These are phyloP conservation scores for Quercus aquifolioides DNA, from an alignment of 306 rosid species.

Conservation along the genomic window DNA sequence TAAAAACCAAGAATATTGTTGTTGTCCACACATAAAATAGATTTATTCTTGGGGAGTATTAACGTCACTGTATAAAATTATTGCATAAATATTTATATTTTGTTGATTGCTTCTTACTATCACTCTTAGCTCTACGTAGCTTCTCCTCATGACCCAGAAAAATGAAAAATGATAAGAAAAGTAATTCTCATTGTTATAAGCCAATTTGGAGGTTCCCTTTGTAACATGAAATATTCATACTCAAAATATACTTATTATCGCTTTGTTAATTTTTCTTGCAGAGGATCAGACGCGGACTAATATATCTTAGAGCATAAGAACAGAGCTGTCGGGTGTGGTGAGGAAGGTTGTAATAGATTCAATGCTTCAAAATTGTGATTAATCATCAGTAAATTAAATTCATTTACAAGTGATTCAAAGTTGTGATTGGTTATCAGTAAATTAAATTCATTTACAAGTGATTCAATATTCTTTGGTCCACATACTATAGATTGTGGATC, in stretches of 20 bases:
- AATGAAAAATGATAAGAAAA: neutral
- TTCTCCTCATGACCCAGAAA: neutral
- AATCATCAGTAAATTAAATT: constrained; percentile 30
- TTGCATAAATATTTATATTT: neutral
- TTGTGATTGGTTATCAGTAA: constrained; percentile 4
- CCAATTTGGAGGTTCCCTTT: neutral
- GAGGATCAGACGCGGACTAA: constrained; percentile 82
- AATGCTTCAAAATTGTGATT: constrained; percentile 6
- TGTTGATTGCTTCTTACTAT: neutral
- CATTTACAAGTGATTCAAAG: constrained; percentile 30
- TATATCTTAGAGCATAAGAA: constrained; percentile 61
- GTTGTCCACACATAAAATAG: neutral
- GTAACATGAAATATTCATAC: neutral
- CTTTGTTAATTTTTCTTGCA: constrained; percentile 15
- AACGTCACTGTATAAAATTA: neutral
- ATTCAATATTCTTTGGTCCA: constrained; percentile 60
- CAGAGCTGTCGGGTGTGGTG: constrained; percentile 65
- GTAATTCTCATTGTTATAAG: neutral
- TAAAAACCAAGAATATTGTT: neutral
- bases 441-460: constrained; percentile 34
- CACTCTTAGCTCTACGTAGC: neutral
- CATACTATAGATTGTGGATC: constrained; percentile 21
- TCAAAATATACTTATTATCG: neutral
- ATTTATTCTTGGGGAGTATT: neutral
- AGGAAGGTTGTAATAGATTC: constrained; percentile 13